phyloP scores from a whole-genome alignment of 192 early-diverging fungal genomes.

The Linnemannia schmuckeri region DNA sequence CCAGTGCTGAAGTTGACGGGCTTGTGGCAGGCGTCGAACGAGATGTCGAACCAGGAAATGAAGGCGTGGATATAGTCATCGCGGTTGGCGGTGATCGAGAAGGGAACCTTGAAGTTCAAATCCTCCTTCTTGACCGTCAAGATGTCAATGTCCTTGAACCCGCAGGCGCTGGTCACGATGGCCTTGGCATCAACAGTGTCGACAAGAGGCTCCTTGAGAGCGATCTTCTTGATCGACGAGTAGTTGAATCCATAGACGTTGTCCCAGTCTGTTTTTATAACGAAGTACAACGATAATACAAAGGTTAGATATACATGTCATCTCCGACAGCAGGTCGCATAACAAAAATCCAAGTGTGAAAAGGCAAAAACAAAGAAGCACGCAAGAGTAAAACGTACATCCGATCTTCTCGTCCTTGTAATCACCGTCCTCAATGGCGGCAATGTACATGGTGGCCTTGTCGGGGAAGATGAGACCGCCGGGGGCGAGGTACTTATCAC shows the following conservation, averaged over 20 bases:
- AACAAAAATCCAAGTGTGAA: neutral
- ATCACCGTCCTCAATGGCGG: slow-evolving; percentile 83
- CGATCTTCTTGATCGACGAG: slow-evolving; percentile 83
- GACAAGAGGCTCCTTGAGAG: slow-evolving; percentile 84
- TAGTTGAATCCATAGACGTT: slow-evolving; percentile 97
- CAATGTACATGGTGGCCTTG: slow-evolving; percentile 77
- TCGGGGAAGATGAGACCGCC: slow-evolving; percentile 76
- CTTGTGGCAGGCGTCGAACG: slow-evolving; percentile 77
- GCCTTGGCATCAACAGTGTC: slow-evolving; percentile 79
- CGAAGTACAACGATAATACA: neutral
- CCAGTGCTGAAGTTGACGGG: slow-evolving; percentile 65
- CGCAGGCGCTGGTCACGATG: slow-evolving; percentile 75
- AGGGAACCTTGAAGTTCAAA: slow-evolving; percentile 80
- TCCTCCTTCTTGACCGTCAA: slow-evolving; percentile 73
- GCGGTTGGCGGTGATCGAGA: slow-evolving; percentile 74
- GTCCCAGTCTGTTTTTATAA: slow-evolving; percentile 75
- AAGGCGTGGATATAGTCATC: slow-evolving; percentile 81
- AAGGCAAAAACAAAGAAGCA: neutral
- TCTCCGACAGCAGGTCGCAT: no score
- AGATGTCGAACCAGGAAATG: slow-evolving; percentile 95
- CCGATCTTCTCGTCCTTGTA: slow-evolving; percentile 82
- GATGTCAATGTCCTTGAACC: slow-evolving; percentile 82
- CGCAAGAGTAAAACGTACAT: slow-evolving; percentile 41
- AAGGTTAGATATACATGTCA: neutral
- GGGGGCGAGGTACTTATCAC: slow-evolving; percentile 81